Conservation (phyloP, 73 alveolate species). For the Stentor coeruleus region DNA sequence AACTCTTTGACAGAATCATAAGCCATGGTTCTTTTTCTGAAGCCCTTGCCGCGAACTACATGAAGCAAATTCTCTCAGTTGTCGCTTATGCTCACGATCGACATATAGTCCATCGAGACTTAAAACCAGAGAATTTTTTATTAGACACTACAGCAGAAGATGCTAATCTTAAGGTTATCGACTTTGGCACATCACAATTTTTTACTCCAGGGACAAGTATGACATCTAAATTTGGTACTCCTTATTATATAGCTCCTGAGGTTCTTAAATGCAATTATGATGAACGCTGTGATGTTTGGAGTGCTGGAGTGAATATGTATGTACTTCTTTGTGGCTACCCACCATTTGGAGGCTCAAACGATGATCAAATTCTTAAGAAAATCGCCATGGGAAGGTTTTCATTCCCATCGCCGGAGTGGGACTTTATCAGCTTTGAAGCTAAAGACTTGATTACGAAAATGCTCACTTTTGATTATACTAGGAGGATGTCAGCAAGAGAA, state of each 20-base stretch:
- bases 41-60: conserved; percentile 54
- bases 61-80: conserved; percentile 70
- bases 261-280: conserved; percentile 69
- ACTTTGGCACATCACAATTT: conserved; percentile 86
- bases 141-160: conserved; percentile 49
- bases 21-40: conserved; percentile 70
- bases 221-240: conserved; percentile 86
- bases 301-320: conserved; percentile 93
- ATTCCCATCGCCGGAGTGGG: conserved; percentile 32
- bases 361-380: conserved; percentile 70
- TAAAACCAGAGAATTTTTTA: conserved; percentile 79
- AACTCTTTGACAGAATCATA: conserved; percentile 71
- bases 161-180: conserved; percentile 74
- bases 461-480: not conserved
- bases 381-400: conserved; percentile 54
- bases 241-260: conserved; percentile 89
- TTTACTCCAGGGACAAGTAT: conserved; percentile 62
- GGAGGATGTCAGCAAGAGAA: not conserved
- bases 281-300: conserved; percentile 92
- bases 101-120: conserved; percentile 71
- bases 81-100: conserved; percentile 71
- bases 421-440: conserved; percentile 22
- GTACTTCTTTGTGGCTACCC: conserved; percentile 91
- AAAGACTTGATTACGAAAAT: not conserved
- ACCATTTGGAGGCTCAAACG: conserved; percentile 85